Evolutionary conservation across 176 grass and related monocot genomes (phyloP), one percentile per base, ranked within the genome.

Genomic region (Canna indica): DNA sequence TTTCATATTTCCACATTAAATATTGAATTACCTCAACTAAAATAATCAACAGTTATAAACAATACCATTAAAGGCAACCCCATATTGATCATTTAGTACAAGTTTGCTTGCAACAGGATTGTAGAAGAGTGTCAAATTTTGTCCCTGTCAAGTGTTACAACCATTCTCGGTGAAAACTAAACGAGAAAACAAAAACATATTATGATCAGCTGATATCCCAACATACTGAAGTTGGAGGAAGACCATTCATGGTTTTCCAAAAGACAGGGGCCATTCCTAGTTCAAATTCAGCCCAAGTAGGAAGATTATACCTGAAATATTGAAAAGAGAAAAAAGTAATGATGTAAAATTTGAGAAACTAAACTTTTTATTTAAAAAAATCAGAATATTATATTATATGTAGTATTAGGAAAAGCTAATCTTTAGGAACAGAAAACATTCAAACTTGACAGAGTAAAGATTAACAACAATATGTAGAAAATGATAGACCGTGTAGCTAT

Each of bases 221-320:
- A 83, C 70, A 65, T 77, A 92, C 89, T 31, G 86, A 66, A 25
- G 88, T 72, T 14, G 89, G 88, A 83, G 86, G 75, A 26, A 90
- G 86, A 64, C 93, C 88, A 38, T 53, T 97, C 72, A 2, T 59
- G 28, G 93, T 97, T 79, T 88, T 97, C 93, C 93, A 97, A 78
- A 68, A 97, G 62, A 97, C 77, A 57, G 93, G 84, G 47, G 79
- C 82, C 69, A 69, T 81, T 73, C 93, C 93, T 54, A 97, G 78
- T 79, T 97, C 93, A 77, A 92, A 97, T 58, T 92, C 86, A 39
- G 86, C 60, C 86, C 93, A 92, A 30, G 82, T 81, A 24, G 93
- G 93, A 64, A 85, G 88, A 41, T 18, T 33, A 44, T 65, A 87
- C 45, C 86, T 85, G 52, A 16, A 70, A 71, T 36, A 72, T 31